phyloP scores from a whole-genome alignment of 345 rosid species.

The Citrus maxima region DNA sequence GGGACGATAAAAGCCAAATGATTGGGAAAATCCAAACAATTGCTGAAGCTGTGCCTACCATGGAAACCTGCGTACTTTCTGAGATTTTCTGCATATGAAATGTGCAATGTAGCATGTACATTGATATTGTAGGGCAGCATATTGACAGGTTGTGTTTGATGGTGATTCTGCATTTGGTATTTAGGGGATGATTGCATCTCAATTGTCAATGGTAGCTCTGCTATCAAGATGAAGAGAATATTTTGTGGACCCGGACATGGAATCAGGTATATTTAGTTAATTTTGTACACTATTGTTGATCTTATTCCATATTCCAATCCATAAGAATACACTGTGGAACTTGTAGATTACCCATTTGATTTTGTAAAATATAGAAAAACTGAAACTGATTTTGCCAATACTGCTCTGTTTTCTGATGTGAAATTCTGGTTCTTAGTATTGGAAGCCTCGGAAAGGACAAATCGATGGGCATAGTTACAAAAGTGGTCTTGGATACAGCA shows the following conservation, averaged over 20 bases:
- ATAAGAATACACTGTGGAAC: not conserved
- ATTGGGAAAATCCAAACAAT: not conserved
- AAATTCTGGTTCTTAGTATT: slow-evolving; percentile 41
- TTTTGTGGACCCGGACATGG: slow-evolving; percentile 99
- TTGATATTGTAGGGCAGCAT: not conserved
- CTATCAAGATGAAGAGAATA: slow-evolving; percentile 78
- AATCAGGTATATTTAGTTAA: slow-evolving; percentile 51
- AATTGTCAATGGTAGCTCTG: slow-evolving; percentile 76
- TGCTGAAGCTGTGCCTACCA: not conserved
- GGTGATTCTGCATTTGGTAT: slow-evolving; percentile 18
- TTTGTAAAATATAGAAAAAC: not conserved
- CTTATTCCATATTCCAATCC: not conserved
- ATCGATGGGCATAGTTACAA: slow-evolving; percentile 67
- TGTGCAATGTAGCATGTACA: not conserved
- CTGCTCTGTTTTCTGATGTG: slow-evolving; percentile 1
- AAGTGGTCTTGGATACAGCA: slow-evolving; percentile 89
- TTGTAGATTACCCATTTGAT: not conserved
- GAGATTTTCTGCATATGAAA: not conserved
- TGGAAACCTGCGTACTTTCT: not conserved
- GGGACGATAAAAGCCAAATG: not conserved
- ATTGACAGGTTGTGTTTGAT: slow-evolving; percentile 4
- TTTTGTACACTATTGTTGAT: not conserved
- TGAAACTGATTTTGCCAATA: not conserved
- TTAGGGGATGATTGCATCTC: slow-evolving; percentile 96
- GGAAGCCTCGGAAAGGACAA: slow-evolving; percentile 95